Evolutionary conservation across 768 basidiomycete genomes (phyloP).

Genomic region (Nevesoporus exiguus): DNA sequence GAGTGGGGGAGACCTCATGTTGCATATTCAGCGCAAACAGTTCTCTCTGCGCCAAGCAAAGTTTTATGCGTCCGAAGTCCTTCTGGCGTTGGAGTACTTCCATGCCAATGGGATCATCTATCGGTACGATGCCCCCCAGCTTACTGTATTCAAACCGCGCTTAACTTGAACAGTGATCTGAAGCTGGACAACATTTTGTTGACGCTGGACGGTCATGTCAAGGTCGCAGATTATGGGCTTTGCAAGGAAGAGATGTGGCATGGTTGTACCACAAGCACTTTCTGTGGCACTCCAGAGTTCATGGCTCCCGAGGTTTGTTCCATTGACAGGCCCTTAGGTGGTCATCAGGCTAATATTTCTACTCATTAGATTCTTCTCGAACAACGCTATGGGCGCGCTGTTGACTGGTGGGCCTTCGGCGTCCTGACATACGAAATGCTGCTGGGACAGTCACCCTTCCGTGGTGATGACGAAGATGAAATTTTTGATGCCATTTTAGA

Average conservation of each 20-base stretch:
- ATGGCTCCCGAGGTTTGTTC: slow-evolving; percentile 93
- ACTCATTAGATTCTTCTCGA: slow-evolving; percentile 85
- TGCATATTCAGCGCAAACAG: slow-evolving; percentile 98
- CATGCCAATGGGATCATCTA: slow-evolving; percentile 99
- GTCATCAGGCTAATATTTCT: slow-evolving; percentile 1
- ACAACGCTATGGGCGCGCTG: slow-evolving; percentile 96
- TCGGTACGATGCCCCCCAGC: slow-evolving; percentile 53
- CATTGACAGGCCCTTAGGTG: not conserved
- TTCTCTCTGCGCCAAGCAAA: slow-evolving; percentile 98
- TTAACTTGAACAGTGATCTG: slow-evolving; percentile 64
- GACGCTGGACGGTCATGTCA: slow-evolving; percentile 96
- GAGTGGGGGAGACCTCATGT: slow-evolving; percentile 97
- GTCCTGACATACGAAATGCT: slow-evolving; percentile 99
- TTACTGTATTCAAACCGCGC: not conserved
- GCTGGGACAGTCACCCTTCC: slow-evolving; percentile 97
- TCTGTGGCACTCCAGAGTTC: slow-evolving; percentile 99
- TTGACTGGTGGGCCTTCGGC: slow-evolving; percentile 99
- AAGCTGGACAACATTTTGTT: slow-evolving; percentile 98
- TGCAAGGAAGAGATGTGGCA: slow-evolving; percentile 99
- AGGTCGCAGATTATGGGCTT: slow-evolving; percentile 97
- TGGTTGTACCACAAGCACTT: slow-evolving; percentile 94
- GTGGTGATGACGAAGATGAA: slow-evolving; percentile 99
- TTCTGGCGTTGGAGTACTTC: slow-evolving; percentile 96
- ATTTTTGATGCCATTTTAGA: slow-evolving; percentile 99
- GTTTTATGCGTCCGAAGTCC: slow-evolving; percentile 96